phyloP scores from a whole-genome alignment of 441 rosid species.

The Arabidopsis lyrata region DNA sequence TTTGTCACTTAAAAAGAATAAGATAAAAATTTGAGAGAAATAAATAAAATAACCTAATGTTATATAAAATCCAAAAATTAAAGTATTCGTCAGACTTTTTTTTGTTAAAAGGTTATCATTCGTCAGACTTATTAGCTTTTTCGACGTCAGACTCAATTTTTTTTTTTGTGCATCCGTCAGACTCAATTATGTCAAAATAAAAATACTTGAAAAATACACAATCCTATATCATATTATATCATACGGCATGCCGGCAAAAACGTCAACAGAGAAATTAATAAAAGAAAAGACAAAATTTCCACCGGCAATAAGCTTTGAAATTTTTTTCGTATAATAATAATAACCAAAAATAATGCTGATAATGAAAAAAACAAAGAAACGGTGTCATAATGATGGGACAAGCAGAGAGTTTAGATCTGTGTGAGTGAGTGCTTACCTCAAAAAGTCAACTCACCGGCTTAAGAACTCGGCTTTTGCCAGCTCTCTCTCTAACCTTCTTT shows the following conservation, averaged over 20 bases:
- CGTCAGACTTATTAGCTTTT: too few relatives aligned
- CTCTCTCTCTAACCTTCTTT: conserved; percentile 4
- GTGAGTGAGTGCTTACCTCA: conserved; percentile 19
- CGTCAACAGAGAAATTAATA: conserved; percentile 35
- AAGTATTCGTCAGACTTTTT: too few relatives aligned
- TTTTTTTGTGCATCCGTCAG: conserved; percentile 5
- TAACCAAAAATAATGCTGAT: background rate
- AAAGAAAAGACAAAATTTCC: conserved; percentile 33
- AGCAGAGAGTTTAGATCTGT: conserved; percentile 39
- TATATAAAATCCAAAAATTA: too few relatives aligned
- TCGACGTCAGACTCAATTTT: too few relatives aligned
- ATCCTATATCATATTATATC: conserved; percentile 30
- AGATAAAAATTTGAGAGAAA: too few relatives aligned
- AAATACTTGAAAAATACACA: conserved; percentile 28
- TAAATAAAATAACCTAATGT: too few relatives aligned
- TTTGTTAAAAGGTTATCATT: too few relatives aligned
- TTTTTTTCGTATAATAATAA: background rate
- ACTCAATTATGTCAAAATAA: conserved; percentile 10
- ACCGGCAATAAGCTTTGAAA: conserved; percentile 40
- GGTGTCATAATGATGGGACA: conserved; percentile 44
- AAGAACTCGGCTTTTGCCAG: conserved; percentile 39
- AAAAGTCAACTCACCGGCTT: conserved; percentile 46
- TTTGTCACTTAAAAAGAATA: too few relatives aligned
- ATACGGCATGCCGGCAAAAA: conserved; percentile 42
- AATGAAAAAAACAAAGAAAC: background rate